A percentile compares a stretch with the other conserved stretches of the same genome.
These are phyloP conservation scores for Zygotorulaspora mrakii DNA, from an alignment of 1,139 yeast genomes.

Conservation along the genomic window DNA sequence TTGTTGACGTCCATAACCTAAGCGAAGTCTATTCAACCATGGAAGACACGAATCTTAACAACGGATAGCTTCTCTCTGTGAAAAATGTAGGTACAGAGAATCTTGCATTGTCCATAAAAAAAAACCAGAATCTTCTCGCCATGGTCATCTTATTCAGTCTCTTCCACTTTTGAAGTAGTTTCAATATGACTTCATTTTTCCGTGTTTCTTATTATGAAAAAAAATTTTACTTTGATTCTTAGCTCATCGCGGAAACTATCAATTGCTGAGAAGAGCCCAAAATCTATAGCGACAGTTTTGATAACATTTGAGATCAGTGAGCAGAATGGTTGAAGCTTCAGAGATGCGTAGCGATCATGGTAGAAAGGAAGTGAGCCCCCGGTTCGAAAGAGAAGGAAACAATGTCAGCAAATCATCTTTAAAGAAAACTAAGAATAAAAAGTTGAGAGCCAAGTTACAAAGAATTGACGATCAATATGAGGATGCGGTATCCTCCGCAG, in stretches of 20 bases:
- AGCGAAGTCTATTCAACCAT: too few relatives aligned
- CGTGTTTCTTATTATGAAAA: background rate
- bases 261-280: constrained; percentile 5
- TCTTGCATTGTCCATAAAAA: too few relatives aligned
- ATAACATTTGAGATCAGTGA: too few relatives aligned
- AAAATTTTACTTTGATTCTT: background rate
- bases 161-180: too few relatives aligned
- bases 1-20: too few relatives aligned
- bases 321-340: constrained; percentile 10
- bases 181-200: background rate
- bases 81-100: too few relatives aligned
- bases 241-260: constrained; percentile 13
- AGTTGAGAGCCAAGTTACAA: constrained; percentile 60
- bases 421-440: constrained; percentile 48
- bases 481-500: constrained; percentile 76
- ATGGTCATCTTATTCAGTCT: too few relatives aligned
- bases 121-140: too few relatives aligned
- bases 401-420: constrained; percentile 17
- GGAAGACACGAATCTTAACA: too few relatives aligned
- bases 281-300: background rate
- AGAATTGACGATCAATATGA: constrained; percentile 68
- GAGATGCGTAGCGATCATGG: constrained; percentile 11
- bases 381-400: constrained; percentile 31
- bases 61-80: too few relatives aligned
- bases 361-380: constrained; percentile 28